phyloP scores from a whole-genome alignment of 257 asterid species.

The Nicotiana tomentosiformis region DNA sequence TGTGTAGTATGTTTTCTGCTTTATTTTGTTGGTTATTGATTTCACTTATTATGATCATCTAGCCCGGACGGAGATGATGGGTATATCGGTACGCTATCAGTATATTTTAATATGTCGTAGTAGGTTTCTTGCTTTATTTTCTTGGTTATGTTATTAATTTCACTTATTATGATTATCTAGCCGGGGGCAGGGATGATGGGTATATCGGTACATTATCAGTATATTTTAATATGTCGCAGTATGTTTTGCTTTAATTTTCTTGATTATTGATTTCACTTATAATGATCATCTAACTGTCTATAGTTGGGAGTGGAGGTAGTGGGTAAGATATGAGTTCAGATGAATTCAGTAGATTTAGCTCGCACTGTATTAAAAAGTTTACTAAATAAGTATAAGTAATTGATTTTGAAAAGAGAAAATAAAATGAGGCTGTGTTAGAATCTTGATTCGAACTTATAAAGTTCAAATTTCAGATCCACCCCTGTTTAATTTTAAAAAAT shows the following conservation, averaged over 20 bases:
- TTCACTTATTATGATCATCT: too few relatives aligned
- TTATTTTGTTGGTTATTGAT: background rate
- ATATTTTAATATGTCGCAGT: background rate
- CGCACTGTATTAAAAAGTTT: background rate
- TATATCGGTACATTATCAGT: background rate
- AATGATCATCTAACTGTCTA: background rate
- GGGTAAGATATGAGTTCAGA: background rate
- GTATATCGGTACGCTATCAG: background rate
- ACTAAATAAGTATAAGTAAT: background rate
- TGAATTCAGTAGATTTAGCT: background rate
- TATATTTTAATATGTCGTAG: background rate
- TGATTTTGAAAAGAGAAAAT: background rate
- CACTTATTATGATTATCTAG: too few relatives aligned
- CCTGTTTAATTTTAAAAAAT: background rate
- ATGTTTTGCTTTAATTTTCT: background rate
- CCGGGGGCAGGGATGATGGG: too few relatives aligned
- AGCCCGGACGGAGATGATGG: too few relatives aligned
- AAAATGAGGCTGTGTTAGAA: background rate
- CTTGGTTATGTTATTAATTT: background rate
- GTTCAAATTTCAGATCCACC: background rate
- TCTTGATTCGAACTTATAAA: background rate
- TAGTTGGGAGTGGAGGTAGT: background rate
- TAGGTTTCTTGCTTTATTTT: background rate
- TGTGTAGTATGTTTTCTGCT: background rate
- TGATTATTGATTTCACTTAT: background rate